Percentiles rank a stretch among this genome's conserved stretches.
These are phyloP conservation scores for Lentinula aciculospora DNA, from an alignment of 768 basidiomycete genomes.

Conservation along the genomic window DNA sequence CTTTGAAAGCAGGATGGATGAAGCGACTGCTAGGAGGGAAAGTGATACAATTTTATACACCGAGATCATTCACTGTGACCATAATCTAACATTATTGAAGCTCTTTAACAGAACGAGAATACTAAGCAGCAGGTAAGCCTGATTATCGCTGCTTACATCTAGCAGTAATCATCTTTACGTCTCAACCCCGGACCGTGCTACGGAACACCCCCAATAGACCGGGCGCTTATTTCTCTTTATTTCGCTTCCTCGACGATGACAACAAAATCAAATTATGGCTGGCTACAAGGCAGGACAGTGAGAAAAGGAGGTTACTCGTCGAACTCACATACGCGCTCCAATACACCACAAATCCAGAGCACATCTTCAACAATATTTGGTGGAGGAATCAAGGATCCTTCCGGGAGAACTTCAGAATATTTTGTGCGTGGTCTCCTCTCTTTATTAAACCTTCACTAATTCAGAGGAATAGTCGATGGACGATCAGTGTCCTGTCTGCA, in stretches of 20 bases:
- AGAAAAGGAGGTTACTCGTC: conserved; percentile 54
- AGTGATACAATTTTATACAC: not conserved
- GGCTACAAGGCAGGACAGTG: conserved; percentile 73
- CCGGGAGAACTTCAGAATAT: conserved; percentile 76
- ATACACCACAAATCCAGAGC: conserved; percentile 63
- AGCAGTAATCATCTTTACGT: not conserved
- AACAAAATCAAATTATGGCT: conserved; percentile 18
- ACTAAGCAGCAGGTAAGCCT: not conserved
- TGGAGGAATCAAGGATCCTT: conserved; percentile 82
- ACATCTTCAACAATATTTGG: conserved; percentile 73
- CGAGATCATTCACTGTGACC: not conserved
- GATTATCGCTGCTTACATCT: not conserved
- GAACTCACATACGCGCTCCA: conserved; percentile 48
- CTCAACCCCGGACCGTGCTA: too few relatives aligned
- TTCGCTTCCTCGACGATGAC: not conserved
- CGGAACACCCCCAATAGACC: too few relatives aligned
- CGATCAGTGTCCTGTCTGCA: conserved; percentile 96
- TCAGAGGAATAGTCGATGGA: conserved; percentile 61
- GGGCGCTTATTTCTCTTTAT: not conserved
- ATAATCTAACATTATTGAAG: not conserved
- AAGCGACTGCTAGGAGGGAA: not conserved
- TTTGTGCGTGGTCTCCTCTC: conserved; percentile 45
- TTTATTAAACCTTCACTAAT: not conserved
- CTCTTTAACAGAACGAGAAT: not conserved
- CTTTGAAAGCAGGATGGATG: not conserved